These are phyloP conservation scores for Testicularia cyperi DNA, from an alignment of 1,284 basidiomycete species.

Conservation along the genomic window DNA sequence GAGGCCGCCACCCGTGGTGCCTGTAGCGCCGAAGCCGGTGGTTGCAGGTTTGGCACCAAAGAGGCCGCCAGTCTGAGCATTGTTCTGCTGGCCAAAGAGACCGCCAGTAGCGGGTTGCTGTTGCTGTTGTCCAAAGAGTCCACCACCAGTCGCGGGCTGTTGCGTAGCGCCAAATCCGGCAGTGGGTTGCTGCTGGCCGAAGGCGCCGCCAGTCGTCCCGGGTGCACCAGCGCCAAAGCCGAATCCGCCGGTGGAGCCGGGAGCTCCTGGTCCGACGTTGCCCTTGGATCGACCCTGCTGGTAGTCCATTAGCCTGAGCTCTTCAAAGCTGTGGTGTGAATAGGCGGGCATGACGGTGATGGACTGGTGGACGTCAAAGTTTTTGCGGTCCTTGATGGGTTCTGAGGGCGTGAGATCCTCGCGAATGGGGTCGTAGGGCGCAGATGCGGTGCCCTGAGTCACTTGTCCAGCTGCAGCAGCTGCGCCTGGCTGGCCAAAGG, in stretches of 20 bases:
- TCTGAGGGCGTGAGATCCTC: slow-evolving; percentile 49
- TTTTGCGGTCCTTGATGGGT: slow-evolving; percentile 48
- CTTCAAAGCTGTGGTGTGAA: slow-evolving; percentile 43
- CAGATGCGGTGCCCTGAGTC: slow-evolving; percentile 48
- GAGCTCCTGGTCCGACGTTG: slow-evolving; percentile 39
- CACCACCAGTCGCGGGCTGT: slow-evolving; percentile 16
- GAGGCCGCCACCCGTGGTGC: slow-evolving; percentile 48
- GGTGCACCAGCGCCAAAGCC: slow-evolving; percentile 31
- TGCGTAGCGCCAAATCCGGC: slow-evolving; percentile 42
- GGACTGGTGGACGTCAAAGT: slow-evolving; percentile 50
- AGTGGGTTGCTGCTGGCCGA: slow-evolving; percentile 45
- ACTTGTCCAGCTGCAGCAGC: slow-evolving; percentile 22
- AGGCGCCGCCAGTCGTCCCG: slow-evolving; percentile 17
- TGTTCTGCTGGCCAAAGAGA: slow-evolving; percentile 59
- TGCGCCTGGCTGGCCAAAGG: slow-evolving; percentile 25
- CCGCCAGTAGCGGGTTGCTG: slow-evolving; percentile 39
- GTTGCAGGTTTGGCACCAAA: slow-evolving; percentile 57
- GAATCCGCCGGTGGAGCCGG: slow-evolving; percentile 30
- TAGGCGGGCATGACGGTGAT: slow-evolving; percentile 51
- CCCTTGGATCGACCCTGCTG: slow-evolving; percentile 48
- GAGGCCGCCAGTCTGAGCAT: slow-evolving; percentile 57
- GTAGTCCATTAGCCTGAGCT: slow-evolving; percentile 51
- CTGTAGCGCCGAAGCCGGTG: slow-evolving; percentile 35
- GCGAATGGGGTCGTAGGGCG: slow-evolving; percentile 46
- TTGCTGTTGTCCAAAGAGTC: slow-evolving; percentile 49